These are phyloP conservation scores for Annulohypoxylon maeteangense DNA, from an alignment of 495 filamentous ascomycete species.

Conservation along the genomic window DNA sequence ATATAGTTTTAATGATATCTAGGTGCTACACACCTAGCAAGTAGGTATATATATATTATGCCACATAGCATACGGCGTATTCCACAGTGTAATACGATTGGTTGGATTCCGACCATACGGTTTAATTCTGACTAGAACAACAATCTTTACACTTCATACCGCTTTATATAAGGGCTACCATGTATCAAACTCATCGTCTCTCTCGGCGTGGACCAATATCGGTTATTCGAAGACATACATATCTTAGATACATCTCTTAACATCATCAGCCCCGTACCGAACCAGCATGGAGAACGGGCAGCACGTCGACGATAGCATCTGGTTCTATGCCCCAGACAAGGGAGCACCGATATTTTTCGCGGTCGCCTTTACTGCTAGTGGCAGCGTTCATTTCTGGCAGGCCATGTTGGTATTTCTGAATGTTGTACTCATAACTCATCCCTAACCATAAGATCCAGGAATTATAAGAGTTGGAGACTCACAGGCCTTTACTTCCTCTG, in stretches of 20 bases:
- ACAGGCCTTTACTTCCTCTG: conserved; percentile 54
- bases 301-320: conserved; percentile 64
- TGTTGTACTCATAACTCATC: conserved; percentile 34
- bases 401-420: conserved; percentile 61
- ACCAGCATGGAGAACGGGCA: conserved; percentile 52
- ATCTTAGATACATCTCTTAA: conserved; percentile 3
- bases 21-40: no score
- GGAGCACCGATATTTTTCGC: conserved; percentile 75
- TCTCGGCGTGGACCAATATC: background rate
- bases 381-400: conserved; percentile 68
- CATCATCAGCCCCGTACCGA: background rate
- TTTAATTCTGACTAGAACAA: background rate
- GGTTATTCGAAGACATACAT: background rate
- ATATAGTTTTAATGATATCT: background rate
- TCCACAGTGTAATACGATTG: conserved; percentile 40
- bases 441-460: conserved; percentile 60
- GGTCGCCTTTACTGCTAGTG: conserved; percentile 70
- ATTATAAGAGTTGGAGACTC: conserved; percentile 62
- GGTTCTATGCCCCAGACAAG: conserved; percentile 80
- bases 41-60: no score
- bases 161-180: background rate
- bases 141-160: no score
- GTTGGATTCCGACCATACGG: conserved; percentile 16
- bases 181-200: background rate
- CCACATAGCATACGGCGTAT: conserved; percentile 38